Evolutionary conservation across 2,329 filamentous ascomycete genomes (phyloP).

Genomic region (Colletotrichum trifolii): DNA sequence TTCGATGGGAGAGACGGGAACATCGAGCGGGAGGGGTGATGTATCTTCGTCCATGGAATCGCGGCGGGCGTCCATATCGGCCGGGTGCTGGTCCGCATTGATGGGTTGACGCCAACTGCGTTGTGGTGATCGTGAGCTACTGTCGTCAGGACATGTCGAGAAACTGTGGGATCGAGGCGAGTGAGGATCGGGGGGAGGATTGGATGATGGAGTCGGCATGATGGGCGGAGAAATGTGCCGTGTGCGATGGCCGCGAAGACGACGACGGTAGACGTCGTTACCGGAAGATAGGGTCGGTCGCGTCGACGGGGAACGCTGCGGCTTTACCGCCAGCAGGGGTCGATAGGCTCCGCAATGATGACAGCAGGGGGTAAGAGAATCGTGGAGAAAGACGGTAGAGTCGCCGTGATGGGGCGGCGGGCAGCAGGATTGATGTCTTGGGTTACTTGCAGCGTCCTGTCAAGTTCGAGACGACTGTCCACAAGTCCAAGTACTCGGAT

Average conservation of each 20-base stretch:
- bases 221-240: conserved; percentile 36
- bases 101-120: conserved; percentile 36
- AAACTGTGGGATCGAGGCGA: conserved; percentile 52
- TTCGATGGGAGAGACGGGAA: conserved; percentile 25
- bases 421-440: not conserved
- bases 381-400: conserved; percentile 14
- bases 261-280: conserved; percentile 30
- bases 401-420: not conserved
- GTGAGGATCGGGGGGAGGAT: conserved; percentile 50
- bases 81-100: conserved; percentile 20
- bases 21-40: conserved; percentile 41
- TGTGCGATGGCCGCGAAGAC: conserved; percentile 17
- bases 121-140: conserved; percentile 37
- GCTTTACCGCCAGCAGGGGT: conserved; percentile 36
- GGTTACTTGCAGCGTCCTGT: not conserved
- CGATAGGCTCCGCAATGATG: conserved; percentile 31
- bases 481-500: conserved; percentile 4
- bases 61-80: conserved; percentile 42
- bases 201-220: conserved; percentile 61
- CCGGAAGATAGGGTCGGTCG: conserved; percentile 36
- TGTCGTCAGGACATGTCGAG: conserved; percentile 58
- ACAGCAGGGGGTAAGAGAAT: conserved; percentile 21
- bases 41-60: conserved; percentile 40
- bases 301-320: conserved; percentile 36
- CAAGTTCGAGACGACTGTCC: too few species aligned